These are phyloP conservation scores for Aquilaria yunnanensis DNA, from an alignment of 345 rosid genomes.

Conservation along the genomic window DNA sequence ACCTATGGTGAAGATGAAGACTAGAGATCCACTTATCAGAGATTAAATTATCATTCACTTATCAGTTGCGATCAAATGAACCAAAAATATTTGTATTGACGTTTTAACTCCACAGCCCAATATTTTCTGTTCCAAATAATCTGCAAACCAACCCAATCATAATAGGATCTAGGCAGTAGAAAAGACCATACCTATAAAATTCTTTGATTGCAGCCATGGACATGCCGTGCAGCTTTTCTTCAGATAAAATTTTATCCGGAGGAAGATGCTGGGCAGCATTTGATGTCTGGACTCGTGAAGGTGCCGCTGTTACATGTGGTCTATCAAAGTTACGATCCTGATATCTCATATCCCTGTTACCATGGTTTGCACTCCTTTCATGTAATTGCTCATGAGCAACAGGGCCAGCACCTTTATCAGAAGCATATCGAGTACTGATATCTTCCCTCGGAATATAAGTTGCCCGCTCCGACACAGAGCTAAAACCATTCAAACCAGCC, in stretches of 20 bases:
- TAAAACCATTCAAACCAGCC: conserved; percentile 53
- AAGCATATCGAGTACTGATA: conserved; percentile 31
- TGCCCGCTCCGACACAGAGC: conserved; percentile 33
- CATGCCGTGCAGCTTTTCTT: conserved; percentile 50
- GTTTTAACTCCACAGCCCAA: no score
- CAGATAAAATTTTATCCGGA: conserved; percentile 46
- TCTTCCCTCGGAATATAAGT: conserved; percentile 41
- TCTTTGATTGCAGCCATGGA: conserved; percentile 81
- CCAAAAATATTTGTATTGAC: no score
- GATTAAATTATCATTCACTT: no score
- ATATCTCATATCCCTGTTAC: conserved; percentile 43
- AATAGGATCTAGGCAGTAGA: not conserved
- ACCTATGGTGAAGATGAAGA: no score
- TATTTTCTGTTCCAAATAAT: no score
- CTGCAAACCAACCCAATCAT: no score
- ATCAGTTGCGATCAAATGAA: no score
- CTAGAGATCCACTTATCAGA: no score
- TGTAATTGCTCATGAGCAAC: conserved; percentile 44
- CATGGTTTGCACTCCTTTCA: conserved; percentile 39
- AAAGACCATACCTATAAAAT: conserved; percentile 66
- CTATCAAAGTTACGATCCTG: conserved; percentile 46
- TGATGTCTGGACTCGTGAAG: conserved; percentile 34
- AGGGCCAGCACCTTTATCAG: conserved; percentile 48
- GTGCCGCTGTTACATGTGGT: conserved; percentile 38
- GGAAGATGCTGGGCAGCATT: conserved; percentile 33